These are phyloP conservation scores for Sextonia rubra DNA, from an alignment of 164 flowering plant species.

Conservation along the genomic window DNA sequence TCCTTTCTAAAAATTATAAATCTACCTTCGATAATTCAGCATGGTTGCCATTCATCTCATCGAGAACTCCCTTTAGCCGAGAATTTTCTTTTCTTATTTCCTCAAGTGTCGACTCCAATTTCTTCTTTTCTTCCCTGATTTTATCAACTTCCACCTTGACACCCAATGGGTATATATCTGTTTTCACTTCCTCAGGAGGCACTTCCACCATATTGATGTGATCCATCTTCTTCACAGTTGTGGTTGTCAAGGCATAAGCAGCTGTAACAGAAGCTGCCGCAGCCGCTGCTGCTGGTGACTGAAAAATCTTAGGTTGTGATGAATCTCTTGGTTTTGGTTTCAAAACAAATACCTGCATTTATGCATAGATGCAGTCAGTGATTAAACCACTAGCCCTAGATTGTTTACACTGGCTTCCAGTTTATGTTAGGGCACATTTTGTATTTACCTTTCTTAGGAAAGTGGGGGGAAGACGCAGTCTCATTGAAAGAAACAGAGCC, in stretches of 20 bases:
- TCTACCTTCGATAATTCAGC: slow-evolving; percentile 76
- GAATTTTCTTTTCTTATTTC: slow-evolving; percentile 54
- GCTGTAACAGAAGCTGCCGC: slow-evolving; percentile 98
- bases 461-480: too few relatives aligned
- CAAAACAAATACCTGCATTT: slow-evolving; percentile 63
- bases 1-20: neutral
- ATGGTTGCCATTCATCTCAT: slow-evolving; percentile 51
- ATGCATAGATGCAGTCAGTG: neutral
- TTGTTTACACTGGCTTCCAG: too few relatives aligned
- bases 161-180: slow-evolving; percentile 26
- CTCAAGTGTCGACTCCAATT: slow-evolving; percentile 40
- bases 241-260: slow-evolving; percentile 66
- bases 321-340: slow-evolving; percentile 63
- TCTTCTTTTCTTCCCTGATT: slow-evolving; percentile 42
- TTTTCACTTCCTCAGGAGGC: slow-evolving; percentile 21
- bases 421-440: too few relatives aligned
- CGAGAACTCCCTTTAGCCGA: slow-evolving; percentile 43
- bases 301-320: slow-evolving; percentile 68
- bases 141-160: slow-evolving; percentile 27
- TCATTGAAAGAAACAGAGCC: too few relatives aligned
- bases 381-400: neutral
- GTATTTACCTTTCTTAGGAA: too few relatives aligned
- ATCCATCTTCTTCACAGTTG: slow-evolving; percentile 36
- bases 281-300: slow-evolving; percentile 95
- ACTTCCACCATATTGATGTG: slow-evolving; percentile 23